phyloP scores from a whole-genome alignment of 78 protist genomes.

The Dictyostelium intermedium region DNA sequence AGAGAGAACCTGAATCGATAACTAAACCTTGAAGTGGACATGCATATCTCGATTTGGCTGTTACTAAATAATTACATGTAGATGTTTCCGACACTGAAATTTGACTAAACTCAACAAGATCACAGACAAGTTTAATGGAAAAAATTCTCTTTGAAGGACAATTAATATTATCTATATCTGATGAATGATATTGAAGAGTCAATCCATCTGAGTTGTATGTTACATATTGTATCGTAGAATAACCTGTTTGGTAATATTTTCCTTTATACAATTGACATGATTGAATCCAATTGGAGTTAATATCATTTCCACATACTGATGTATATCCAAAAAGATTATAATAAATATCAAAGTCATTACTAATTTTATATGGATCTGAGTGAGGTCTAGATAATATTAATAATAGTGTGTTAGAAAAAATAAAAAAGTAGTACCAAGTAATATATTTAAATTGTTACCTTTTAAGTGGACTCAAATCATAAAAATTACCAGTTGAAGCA shows the following conservation, averaged over 20 bases:
- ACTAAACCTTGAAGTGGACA: not conserved
- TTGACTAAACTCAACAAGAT: not conserved
- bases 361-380: too few relatives aligned
- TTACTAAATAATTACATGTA: not conserved
- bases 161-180: not conserved
- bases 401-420: not conserved
- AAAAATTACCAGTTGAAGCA: not conserved
- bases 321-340: too few relatives aligned
- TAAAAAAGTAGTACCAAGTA: too few relatives aligned
- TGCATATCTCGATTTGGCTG: not conserved
- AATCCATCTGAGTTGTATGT: not conserved
- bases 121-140: not conserved
- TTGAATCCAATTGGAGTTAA: not conserved
- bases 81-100: not conserved
- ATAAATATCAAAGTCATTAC: too few relatives aligned
- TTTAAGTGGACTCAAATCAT: not conserved
- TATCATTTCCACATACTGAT: too few relatives aligned
- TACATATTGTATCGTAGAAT: not conserved
- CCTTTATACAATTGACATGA: not conserved
- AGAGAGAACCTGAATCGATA: not conserved
- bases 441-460: too few relatives aligned
- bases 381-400: too few relatives aligned
- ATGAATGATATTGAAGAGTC: not conserved
- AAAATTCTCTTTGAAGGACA: not conserved
- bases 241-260: not conserved